Evolutionary conservation across 2,329 filamentous ascomycete genomes (phyloP).

Genomic region (Aspergillus sp.): DNA sequence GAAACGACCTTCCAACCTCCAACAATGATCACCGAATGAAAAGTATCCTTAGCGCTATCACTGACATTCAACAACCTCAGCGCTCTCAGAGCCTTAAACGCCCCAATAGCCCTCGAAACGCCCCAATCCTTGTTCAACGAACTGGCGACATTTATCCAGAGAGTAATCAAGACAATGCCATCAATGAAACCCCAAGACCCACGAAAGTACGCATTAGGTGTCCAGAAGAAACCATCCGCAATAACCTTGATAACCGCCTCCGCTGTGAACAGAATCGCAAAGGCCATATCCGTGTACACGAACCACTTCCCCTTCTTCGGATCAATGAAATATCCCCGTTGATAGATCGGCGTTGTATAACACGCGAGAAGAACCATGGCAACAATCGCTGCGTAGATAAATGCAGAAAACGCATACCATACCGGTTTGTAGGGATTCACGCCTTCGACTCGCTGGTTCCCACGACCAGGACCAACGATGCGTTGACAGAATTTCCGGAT

Average conservation of each 20-base stretch:
- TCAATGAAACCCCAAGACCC: conserved; percentile 97
- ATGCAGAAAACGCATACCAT: conserved; percentile 89
- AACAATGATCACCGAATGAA: conserved; percentile 90
- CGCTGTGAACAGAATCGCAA: conserved; percentile 75
- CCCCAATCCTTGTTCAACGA: conserved; percentile 73
- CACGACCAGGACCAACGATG: conserved; percentile 85
- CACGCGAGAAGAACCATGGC: conserved; percentile 97
- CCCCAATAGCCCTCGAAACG: conserved; percentile 83
- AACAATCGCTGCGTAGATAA: conserved; percentile 89
- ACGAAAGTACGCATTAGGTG: conserved; percentile 92
- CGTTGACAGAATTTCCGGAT: conserved; percentile 78
- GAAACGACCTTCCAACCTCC: conserved; percentile 92
- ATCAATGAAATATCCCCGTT: conserved; percentile 67
- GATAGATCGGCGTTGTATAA: conserved; percentile 87
- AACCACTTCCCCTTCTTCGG: conserved; percentile 74
- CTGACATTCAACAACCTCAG: conserved; percentile 89
- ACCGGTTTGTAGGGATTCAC: conserved; percentile 79
- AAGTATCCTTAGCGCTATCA: conserved; percentile 90
- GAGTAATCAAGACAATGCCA: conserved; percentile 77
- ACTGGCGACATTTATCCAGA: conserved; percentile 91
- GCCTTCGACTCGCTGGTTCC: conserved; percentile 78
- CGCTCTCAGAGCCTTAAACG: conserved; percentile 93
- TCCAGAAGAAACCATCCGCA: conserved; percentile 93
- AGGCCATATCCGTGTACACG: conserved; percentile 85
- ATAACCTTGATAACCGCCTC: conserved; percentile 90